Base-by-base conservation (phyloP, 2,329 filamentous ascomycete species). In the Trichocomaceae sp. region DNA sequence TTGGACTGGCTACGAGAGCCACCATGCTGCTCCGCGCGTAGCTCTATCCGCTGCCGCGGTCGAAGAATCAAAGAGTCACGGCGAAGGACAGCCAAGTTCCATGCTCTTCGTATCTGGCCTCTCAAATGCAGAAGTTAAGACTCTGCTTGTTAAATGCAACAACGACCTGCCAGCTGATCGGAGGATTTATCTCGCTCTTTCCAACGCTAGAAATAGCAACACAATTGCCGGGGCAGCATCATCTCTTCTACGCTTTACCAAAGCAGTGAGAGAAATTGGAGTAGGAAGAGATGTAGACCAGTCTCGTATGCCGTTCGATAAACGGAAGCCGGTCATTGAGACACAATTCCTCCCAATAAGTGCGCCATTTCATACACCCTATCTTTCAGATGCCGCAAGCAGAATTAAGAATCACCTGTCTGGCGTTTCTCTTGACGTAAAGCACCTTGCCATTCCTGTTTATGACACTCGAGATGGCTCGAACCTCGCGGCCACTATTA, bases 311-410 rank as follows among this genome's bases (percentile, higher is more conserved):
- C 67, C 68, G 1, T 70, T 67, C 50, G 64, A 61, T 17, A 61
- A 64, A 22, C 63, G 72, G 41, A 70, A 67, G 42, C 56, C 63
- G 2, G 56, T 50, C 22, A 54, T 69, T 31, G 58, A 56, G 4
- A 55, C 62, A 54, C 55, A 56, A 1, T 76, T 74, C 45, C 60
- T 77, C 2, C 72, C 73, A 0, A 72, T 76, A 47, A 70, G 66
- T 23, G 66, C 69, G 1, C 70, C 74, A 0, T 76, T 74, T 46
- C 74, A 77, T 56, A 72, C 66, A 15, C 57, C 59, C 4, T 67
- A 73, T 47, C 64, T 76, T 7, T 47, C 45, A 33, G 51, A 52
- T 5, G 68, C 66, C 4, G 60, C 60, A 1, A 12, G 12, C 3
- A 33, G 12, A 5, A 47, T 47, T 5, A 47, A 47, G 10, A 33